Conservation (phyloP, 768 basidiomycete species). For the Cystobasidium tubakii region DNA sequence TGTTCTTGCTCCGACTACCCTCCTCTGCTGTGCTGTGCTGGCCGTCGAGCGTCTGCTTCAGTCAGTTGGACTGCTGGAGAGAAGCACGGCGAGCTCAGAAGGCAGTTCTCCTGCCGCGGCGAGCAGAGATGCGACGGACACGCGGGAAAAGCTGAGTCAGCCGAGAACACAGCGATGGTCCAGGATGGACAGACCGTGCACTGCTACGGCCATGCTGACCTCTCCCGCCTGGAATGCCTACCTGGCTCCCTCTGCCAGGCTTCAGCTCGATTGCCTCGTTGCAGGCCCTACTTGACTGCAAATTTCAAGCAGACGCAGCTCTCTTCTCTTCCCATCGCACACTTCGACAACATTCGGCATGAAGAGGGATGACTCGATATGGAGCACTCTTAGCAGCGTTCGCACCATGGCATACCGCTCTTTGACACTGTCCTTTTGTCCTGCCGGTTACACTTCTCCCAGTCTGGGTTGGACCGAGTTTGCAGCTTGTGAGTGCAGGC, state of each 20-base stretch:
- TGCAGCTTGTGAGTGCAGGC: slow-evolving; percentile 2
- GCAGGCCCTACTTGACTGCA: neutral
- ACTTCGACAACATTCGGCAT: neutral
- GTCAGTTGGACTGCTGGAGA: neutral
- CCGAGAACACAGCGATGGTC: neutral
- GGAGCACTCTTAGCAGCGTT: no score
- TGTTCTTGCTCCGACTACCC: no score
- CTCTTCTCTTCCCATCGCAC: neutral
- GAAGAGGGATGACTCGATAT: no score
- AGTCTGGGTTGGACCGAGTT: neutral
- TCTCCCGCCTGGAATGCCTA: no score
- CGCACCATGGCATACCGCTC: no score
- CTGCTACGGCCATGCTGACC: no score
- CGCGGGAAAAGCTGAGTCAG: slow-evolving; percentile 2
- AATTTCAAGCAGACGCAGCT: slow-evolving; percentile 12
- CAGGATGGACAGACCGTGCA: no score
- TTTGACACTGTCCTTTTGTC: neutral
- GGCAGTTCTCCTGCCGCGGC: neutral
- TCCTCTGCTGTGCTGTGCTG: no score
- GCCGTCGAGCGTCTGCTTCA: neutral
- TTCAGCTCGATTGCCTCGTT: neutral
- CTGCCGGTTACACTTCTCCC: neutral
- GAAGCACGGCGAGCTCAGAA: neutral
- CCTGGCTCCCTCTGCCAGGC: neutral
- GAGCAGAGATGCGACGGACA: neutral